phyloP scores from a whole-genome alignment of 169 alveolate genomes.

The Cryptosporidium ubiquitum region DNA sequence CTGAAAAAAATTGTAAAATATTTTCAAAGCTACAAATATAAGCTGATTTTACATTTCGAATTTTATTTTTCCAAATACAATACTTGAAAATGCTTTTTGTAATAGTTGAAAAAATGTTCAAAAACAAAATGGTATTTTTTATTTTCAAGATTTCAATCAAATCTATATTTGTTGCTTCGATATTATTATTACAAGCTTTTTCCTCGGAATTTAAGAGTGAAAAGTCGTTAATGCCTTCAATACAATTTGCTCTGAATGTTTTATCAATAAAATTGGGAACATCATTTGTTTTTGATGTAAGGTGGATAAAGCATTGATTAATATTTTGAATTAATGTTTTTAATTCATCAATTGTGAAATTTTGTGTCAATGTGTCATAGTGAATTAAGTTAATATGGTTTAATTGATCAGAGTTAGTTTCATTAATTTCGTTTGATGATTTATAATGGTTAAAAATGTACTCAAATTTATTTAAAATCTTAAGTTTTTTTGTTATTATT shows the following conservation, averaged over 20 bases:
- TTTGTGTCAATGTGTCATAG: not conserved
- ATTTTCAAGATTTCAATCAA: not conserved
- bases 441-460: not conserved
- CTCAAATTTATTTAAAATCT: not conserved
- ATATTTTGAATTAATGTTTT: not conserved
- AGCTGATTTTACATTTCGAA: not conserved
- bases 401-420: not conserved
- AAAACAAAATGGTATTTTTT: not conserved
- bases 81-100: constrained; percentile 5
- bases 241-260: not conserved
- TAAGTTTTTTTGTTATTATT: not conserved
- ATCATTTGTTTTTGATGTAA: not conserved
- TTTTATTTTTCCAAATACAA: not conserved
- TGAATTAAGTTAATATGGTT: not conserved
- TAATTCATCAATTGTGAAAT: not conserved
- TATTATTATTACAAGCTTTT: not conserved
- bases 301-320: not conserved
- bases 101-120: not conserved
- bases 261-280: not conserved
- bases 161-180: not conserved
- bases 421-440: not conserved
- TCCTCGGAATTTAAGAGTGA: not conserved
- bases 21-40: not conserved
- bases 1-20: not conserved
- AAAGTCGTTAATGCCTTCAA: not conserved